A percentile compares a stretch with the other conserved stretches of the same genome.
phyloP scores from a whole-genome alignment of 176 grass and related monocot genomes.

The Ensete ventricosum region DNA sequence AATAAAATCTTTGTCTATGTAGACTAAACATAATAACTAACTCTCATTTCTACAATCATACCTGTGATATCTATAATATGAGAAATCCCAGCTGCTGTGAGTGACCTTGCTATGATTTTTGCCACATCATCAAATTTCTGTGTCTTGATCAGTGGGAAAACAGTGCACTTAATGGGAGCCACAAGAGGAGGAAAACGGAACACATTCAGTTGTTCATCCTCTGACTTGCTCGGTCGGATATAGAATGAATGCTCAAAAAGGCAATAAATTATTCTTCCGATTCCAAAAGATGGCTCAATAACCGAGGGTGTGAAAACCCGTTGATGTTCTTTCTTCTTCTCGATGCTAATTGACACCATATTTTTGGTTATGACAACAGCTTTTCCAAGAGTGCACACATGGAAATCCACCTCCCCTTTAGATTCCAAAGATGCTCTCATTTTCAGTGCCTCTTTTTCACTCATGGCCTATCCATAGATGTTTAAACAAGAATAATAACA shows the following conservation, averaged over 20 bases:
- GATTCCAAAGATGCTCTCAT: slow-evolving; percentile 71
- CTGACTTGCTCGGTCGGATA: slow-evolving; percentile 44
- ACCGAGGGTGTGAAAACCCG: slow-evolving; percentile 91
- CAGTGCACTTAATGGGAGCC: slow-evolving; percentile 88
- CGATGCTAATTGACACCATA: slow-evolving; percentile 73
- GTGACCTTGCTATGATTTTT: slow-evolving; percentile 59
- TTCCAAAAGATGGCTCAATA: slow-evolving; percentile 90
- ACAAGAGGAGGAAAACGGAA: slow-evolving; percentile 74
- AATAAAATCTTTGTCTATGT: too few species aligned
- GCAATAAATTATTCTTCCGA: slow-evolving; percentile 89
- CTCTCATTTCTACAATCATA: slow-evolving; percentile 8
- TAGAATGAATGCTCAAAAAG: slow-evolving; percentile 84
- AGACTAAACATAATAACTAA: too few species aligned
- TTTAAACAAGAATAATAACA: slow-evolving; percentile 14
- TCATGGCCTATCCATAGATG: slow-evolving; percentile 41
- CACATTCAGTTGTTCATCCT: slow-evolving; percentile 79
- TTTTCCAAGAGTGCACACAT: slow-evolving; percentile 72
- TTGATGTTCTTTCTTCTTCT: slow-evolving; percentile 89
- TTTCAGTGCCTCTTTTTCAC: slow-evolving; percentile 58
- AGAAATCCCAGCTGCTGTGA: slow-evolving; percentile 66
- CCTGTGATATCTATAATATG: slow-evolving; percentile 90
- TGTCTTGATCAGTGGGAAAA: slow-evolving; percentile 71
- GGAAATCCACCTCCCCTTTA: slow-evolving; percentile 63
- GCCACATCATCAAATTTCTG: slow-evolving; percentile 68
- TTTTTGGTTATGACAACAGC: slow-evolving; percentile 58